Base-by-base conservation (phyloP, 1,284 basidiomycete genomes). In the Ceratobasidium theobromae region DNA sequence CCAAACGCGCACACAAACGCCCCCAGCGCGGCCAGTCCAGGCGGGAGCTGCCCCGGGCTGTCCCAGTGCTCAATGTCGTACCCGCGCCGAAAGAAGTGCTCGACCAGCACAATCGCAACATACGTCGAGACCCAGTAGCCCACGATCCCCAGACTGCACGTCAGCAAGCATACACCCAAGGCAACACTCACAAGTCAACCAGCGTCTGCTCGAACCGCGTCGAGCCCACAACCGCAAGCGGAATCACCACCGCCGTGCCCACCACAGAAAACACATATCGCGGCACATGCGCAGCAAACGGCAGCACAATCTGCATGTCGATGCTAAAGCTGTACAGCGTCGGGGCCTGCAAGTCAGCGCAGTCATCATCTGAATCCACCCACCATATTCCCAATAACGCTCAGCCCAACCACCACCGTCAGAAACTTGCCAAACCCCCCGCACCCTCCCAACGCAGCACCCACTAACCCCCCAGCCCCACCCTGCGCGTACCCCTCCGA, bases 241-340 rank as follows among this genome's bases (percentile, higher is more conserved):
- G 85, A 14, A 89, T 83, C 46, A 85, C 46, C 35, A 97, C 86
- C 1, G 87, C 92, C 0, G 87, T 89, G 0, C 88, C 87, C 45
- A 94, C 74, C 18, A 96, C 73, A 0, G 94, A 91, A 75, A 96
- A 92, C 49, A 93, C 79, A 74, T 94, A 96, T 73, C 95, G 81
- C 0, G 95, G 95, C 12, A 97, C 84, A 33, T 74, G 71, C 12
- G 81, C 78, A 18, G 86, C 75, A n/a, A 76, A 82, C 0, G 93
- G 93, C 16, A 92, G 76, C 71, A 89, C 83, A 4, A 92, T 82
- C 74, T 95, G 92, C 68, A 93, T 82, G 72, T 85, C 89, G 67
- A 95, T 80, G n/a, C 89, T 86, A 67, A 91, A 85, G 49, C 87
- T 90, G 75, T 96, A 95, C 71, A 93, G 86, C 8, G 80, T 70